Evolutionary conservation across 306 rosid species (phyloP).

Genomic region (Vachellia pachyceras): DNA sequence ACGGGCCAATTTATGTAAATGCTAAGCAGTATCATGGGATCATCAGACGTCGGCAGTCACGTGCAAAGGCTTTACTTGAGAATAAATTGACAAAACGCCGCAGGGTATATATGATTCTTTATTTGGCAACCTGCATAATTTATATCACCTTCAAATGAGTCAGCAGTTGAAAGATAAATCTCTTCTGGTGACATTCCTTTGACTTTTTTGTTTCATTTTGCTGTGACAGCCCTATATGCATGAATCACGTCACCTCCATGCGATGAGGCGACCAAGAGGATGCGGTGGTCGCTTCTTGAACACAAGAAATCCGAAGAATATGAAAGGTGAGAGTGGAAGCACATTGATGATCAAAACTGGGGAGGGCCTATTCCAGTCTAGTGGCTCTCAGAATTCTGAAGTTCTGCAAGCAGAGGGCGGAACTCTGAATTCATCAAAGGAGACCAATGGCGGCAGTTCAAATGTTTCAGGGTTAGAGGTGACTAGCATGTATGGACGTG

Average conservation of each 20-base stretch:
- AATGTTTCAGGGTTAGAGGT: conserved; percentile 67
- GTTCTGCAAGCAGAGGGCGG: conserved; percentile 64
- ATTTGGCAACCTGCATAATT: not conserved
- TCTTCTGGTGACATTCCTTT: not conserved
- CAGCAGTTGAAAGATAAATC: not conserved
- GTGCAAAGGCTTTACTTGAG: conserved; percentile 69
- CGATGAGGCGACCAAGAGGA: conserved; percentile 83
- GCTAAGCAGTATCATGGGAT: conserved; percentile 90
- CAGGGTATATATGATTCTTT: conserved; percentile 55
- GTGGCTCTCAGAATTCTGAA: conserved; percentile 64
- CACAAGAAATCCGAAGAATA: conserved; percentile 44
- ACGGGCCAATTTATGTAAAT: conserved; percentile 82
- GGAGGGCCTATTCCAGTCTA: conserved; percentile 31
- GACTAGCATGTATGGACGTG: conserved; percentile 59
- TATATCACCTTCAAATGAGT: not conserved
- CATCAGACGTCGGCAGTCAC: conserved; percentile 77
- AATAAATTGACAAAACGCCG: conserved; percentile 52
- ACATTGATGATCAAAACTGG: conserved; percentile 43
- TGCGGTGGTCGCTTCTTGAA: conserved; percentile 86
- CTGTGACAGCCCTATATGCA: conserved; percentile 78
- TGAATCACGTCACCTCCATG: conserved; percentile 89
- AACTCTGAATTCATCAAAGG: conserved; percentile 62
- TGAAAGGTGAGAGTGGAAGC: conserved; percentile 36
- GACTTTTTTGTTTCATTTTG: not conserved
- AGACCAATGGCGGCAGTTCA: conserved; percentile 51